These are phyloP conservation scores for Crotalaria pallida DNA, from an alignment of 306 rosid genomes.

Conservation along the genomic window DNA sequence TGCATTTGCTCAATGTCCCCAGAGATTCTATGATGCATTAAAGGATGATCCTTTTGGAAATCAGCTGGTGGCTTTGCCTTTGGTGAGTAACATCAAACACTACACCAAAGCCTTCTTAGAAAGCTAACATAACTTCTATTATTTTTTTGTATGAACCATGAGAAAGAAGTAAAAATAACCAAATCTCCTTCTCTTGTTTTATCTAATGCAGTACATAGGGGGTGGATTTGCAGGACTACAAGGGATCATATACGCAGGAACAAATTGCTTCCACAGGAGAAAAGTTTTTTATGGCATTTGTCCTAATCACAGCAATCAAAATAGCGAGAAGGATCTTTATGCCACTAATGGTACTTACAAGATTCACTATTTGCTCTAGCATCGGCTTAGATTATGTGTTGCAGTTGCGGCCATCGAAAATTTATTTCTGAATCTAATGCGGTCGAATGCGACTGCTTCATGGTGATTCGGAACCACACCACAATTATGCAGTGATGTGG, in stretches of 20 bases:
- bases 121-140: not conserved
- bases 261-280: slow-evolving; percentile 54
- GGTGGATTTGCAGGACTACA: slow-evolving; percentile 51
- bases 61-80: slow-evolving; percentile 30
- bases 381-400: no score
- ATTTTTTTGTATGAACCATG: not conserved
- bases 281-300: slow-evolving; percentile 52
- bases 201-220: slow-evolving; percentile 20
- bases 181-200: not conserved
- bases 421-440: no score
- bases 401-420: no score
- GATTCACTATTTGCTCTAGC: not conserved
- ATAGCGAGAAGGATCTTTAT: slow-evolving; percentile 1
- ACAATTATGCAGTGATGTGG: no score
- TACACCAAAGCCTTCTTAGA: not conserved
- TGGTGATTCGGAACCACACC: no score
- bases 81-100: slow-evolving; percentile 19
- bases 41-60: slow-evolving; percentile 76
- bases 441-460: no score
- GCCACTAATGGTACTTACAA: slow-evolving; percentile 7
- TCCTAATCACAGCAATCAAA: slow-evolving; percentile 9
- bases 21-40: slow-evolving; percentile 38
- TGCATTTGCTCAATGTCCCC: slow-evolving; percentile 62
- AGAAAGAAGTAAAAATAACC: not conserved
- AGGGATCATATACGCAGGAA: slow-evolving; percentile 47